Conservation (phyloP, 257 asterid genomes). For the Gynochthodes officinalis region DNA sequence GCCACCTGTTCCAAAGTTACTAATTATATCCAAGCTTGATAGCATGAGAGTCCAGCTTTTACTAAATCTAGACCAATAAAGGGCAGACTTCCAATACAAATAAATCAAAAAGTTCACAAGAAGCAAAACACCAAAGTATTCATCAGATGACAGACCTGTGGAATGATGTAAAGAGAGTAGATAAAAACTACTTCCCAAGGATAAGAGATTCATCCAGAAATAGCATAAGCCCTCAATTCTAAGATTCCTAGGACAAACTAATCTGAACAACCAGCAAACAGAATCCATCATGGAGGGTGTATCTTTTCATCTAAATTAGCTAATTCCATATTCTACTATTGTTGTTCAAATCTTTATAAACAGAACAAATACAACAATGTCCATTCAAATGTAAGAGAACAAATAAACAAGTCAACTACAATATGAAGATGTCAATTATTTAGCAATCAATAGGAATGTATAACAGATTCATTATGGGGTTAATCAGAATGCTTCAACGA, state of each 20-base stretch:
- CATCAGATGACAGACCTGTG: not conserved
- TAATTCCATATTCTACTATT: not conserved
- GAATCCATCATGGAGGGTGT: not conserved
- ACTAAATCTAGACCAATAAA: not conserved
- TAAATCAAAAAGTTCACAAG: not conserved
- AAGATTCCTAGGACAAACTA: not conserved
- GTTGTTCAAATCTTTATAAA: not conserved
- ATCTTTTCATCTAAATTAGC: not conserved
- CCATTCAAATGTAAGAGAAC: not conserved
- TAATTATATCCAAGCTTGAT: conserved; percentile 18
- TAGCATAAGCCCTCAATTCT: not conserved
- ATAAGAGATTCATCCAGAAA: not conserved
- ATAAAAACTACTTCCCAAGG: not conserved
- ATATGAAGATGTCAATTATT: not conserved
- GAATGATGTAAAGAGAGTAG: not conserved
- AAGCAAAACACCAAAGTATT: not conserved
- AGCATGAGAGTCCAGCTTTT: conserved; percentile 8
- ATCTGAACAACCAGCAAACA: conserved; percentile 13
- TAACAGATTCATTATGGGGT: not conserved
- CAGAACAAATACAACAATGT: not conserved
- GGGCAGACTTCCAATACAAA: not conserved
- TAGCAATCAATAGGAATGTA: not conserved
- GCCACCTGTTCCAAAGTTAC: conserved; percentile 48
- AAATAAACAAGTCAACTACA: not conserved
- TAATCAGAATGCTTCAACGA: not conserved